phyloP scores from a whole-genome alignment of 768 basidiomycete genomes.

The Tephrocybe sp. region DNA sequence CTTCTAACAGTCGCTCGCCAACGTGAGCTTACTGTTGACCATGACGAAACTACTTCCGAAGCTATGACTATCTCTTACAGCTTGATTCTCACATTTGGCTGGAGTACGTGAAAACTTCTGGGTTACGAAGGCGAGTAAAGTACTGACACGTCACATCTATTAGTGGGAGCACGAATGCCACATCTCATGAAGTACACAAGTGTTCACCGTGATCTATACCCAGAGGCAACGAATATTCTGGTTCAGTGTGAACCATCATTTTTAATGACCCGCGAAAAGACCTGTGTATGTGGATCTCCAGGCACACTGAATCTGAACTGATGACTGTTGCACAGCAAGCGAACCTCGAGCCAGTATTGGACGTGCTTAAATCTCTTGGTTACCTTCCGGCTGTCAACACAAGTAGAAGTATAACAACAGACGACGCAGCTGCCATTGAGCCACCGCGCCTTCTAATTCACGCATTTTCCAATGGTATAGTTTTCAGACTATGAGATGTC shows the following conservation, averaged over 20 bases:
- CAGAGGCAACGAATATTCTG: conserved; percentile 40
- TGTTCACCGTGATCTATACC: conserved; percentile 40
- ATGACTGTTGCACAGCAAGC: conserved; percentile 21
- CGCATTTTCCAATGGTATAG: conserved; percentile 46
- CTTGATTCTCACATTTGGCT: conserved; percentile 43
- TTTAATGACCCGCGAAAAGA: conserved; percentile 32
- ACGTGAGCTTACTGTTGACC: neutral
- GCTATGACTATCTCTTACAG: conserved; percentile 23
- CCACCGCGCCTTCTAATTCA: conserved; percentile 43
- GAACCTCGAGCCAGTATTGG: conserved; percentile 34
- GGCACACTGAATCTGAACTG: neutral
- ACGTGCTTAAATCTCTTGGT: conserved; percentile 20
- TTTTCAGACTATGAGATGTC: neutral
- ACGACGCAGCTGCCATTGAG: neutral
- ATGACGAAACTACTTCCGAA: neutral
- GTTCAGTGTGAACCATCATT: conserved; percentile 35
- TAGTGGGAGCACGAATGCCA: conserved; percentile 46
- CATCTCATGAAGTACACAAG: conserved; percentile 48
- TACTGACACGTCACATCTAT: conserved; percentile 10
- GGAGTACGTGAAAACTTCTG: conserved; percentile 35
- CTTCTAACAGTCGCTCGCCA: neutral
- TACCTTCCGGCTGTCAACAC: neutral
- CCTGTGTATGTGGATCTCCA: conserved; percentile 26
- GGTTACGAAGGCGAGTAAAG: neutral
- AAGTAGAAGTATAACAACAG: neutral